Evolutionary conservation across 2,329 filamentous ascomycete species (phyloP).

Genomic region (Penicillium frequentans): DNA sequence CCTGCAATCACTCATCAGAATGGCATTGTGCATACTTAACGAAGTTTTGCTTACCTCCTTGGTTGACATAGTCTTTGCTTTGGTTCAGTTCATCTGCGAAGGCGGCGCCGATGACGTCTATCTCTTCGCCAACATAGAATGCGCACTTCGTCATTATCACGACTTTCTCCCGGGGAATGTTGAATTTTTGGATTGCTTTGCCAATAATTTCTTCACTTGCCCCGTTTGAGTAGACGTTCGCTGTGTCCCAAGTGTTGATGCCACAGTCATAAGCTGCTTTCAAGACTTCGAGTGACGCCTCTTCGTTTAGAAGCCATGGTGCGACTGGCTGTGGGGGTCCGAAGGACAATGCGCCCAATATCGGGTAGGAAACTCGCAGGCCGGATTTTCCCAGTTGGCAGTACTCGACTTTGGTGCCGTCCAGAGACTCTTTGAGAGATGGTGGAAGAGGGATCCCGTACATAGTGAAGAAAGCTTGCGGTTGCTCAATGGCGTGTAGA

Average conservation of each 20-base stretch:
- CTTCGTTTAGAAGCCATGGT: slow-evolving; percentile 3
- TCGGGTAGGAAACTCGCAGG: neutral
- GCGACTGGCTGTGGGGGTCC: neutral
- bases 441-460: neutral
- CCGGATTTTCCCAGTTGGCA: neutral
- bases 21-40: slow-evolving; percentile 27
- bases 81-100: neutral
- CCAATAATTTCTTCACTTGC: slow-evolving; percentile 53
- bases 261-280: slow-evolving; percentile 22
- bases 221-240: slow-evolving; percentile 56
- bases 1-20: slow-evolving; percentile 42
- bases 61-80: slow-evolving; percentile 1
- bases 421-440: slow-evolving; percentile 3
- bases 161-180: slow-evolving; percentile 57
- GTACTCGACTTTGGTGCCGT: slow-evolving; percentile 2
- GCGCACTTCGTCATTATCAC: slow-evolving; percentile 57
- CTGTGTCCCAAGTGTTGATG: slow-evolving; percentile 32
- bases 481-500: neutral
- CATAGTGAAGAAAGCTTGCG: neutral
- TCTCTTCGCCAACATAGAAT: slow-evolving; percentile 38
- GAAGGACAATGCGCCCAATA: neutral
- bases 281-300: slow-evolving; percentile 9
- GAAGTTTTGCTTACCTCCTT: slow-evolving; percentile 12
- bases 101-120: slow-evolving; percentile 23
- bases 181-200: slow-evolving; percentile 60